Conservation (phyloP, 1,284 basidiomycete genomes). For the Rhodotorula sp. region DNA sequence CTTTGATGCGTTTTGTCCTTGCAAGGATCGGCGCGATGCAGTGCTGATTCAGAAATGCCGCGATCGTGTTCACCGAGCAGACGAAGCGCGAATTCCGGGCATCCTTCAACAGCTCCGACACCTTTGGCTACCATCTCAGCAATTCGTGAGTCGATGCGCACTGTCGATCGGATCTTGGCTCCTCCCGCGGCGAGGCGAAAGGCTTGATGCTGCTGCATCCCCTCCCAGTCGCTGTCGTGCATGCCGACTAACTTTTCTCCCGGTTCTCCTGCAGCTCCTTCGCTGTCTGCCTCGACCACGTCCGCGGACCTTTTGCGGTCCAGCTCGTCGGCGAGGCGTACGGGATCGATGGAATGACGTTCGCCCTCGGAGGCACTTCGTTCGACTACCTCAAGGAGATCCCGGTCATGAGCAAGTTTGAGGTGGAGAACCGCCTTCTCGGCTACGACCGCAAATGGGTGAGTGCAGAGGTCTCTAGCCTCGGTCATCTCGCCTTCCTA, state of each 20-base stretch:
- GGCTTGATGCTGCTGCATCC: no score
- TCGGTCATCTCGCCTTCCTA: neutral
- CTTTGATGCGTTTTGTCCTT: no score
- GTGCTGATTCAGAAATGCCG: no score
- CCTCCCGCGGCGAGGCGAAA: no score
- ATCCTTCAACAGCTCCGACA: constrained; percentile 16
- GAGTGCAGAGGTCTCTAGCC: neutral
- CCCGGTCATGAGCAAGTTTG: constrained; percentile 19
- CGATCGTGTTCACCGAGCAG: neutral
- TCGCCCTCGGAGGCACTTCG: constrained; percentile 21
- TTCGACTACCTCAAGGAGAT: constrained; percentile 33
- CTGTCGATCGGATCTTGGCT: neutral
- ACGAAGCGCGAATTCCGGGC: constrained; percentile 16
- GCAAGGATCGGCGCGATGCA: no score
- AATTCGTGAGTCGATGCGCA: neutral
- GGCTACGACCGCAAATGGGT: constrained; percentile 38
- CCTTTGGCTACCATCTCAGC: constrained; percentile 26
- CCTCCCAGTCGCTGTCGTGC: no score
- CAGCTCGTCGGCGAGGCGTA: constrained; percentile 18
- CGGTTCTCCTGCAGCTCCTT: constrained; percentile 3
- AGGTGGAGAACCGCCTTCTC: constrained; percentile 19
- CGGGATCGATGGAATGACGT: constrained; percentile 11
- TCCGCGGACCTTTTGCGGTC: constrained; percentile 26
- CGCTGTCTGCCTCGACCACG: constrained; percentile 24
- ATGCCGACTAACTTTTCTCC: neutral